Base-by-base conservation (phyloP, 2,329 filamentous ascomycete genomes). In the Tolypocladium paradoxum region DNA sequence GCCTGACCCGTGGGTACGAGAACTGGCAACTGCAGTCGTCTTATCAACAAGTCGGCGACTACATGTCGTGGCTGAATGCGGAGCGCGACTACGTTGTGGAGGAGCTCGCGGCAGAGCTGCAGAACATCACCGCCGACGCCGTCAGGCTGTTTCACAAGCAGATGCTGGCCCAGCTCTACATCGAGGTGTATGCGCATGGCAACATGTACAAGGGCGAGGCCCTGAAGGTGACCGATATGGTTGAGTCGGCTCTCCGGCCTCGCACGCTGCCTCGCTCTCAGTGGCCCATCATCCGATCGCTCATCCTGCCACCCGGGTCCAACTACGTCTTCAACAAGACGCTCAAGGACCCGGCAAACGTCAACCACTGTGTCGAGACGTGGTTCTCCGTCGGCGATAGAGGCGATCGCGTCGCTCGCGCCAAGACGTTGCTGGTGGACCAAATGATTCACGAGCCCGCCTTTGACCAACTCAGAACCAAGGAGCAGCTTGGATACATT, bases 401-500 rank as follows among this genome's bases (percentile, higher is more conserved):
- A 58, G 77, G 81, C 3, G 84, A 95, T 63, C 79, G 84, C n/a
- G 65, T 70, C 6, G 69, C 88, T 14, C 82, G 90, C 20, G 88
- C 91, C 16, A 90, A 88, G 68, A 78, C 88, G 0, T 76, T 95
- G 43, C 77, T 99, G 6, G 78, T 96, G 43, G 87, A 89, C 29
- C 93, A 97, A 69, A 87, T 99, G 72, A 84, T 90, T 0, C 88
- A 95, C 53, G 93, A 99, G 71, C 91, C 91, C 4, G 87, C 87
- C 9, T 99, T 97, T 65, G 90, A 99, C 69, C 90, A 95, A 68
- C 78, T 99, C 8, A 83, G 93, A 49, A 97, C 93, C 45, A 96
- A 97, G 70, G 92, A 99, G 68, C 92, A 99, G 70, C 84, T 99
- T 7, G 93, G 93, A 14, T 99, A 99, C 62, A 88, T 99, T 51